phyloP scores from a whole-genome alignment of 305 asterid genomes.

The Withania somnifera region DNA sequence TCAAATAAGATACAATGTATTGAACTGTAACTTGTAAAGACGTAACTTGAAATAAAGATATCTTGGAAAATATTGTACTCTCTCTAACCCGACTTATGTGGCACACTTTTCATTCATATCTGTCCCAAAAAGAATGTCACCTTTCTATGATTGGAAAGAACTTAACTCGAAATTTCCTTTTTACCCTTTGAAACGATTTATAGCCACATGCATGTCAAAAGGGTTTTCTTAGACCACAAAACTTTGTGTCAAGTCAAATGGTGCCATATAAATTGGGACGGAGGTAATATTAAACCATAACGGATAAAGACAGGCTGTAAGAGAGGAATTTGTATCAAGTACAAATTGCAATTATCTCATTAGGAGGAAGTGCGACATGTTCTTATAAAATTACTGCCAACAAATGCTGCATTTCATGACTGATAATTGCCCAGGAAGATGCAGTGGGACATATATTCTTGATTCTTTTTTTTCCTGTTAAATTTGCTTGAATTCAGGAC shows the following conservation, averaged over 20 bases:
- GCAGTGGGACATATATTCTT: background rate
- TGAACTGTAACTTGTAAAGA: background rate
- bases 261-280: background rate
- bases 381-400: background rate
- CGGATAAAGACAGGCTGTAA: background rate
- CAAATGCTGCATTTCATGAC: background rate
- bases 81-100: background rate
- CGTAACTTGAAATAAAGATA: background rate
- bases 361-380: background rate
- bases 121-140: background rate
- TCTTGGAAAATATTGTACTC: background rate
- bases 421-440: background rate
- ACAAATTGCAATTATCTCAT: background rate
- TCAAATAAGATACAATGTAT: background rate
- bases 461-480: background rate
- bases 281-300: background rate
- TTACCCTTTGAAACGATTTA: background rate
- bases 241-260: background rate
- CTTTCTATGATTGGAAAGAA: background rate
- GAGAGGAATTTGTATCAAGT: background rate
- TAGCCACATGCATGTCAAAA: too few species aligned
- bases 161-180: background rate
- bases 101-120: background rate
- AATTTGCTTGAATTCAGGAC: constrained; percentile 35
- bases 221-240: too few species aligned